Conservation (phyloP, 2,329 filamentous ascomycete species). For the Colletotrichum tofieldiae region DNA sequence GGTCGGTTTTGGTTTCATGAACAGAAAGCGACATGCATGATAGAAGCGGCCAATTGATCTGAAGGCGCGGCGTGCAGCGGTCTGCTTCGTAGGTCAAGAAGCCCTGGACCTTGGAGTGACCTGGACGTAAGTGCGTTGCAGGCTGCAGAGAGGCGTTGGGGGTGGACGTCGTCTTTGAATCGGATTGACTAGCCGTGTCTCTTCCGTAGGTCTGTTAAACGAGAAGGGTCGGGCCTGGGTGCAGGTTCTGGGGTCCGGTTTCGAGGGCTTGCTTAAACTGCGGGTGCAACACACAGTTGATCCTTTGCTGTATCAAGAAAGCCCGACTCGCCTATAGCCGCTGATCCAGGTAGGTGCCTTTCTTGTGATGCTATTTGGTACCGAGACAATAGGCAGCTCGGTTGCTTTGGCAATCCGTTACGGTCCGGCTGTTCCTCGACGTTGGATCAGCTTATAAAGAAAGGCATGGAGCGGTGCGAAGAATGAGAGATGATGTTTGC, state of each 20-base stretch:
- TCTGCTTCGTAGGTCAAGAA: slow-evolving; percentile 53
- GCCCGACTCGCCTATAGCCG: slow-evolving; percentile 13
- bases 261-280: slow-evolving; percentile 16
- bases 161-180: slow-evolving; percentile 42
- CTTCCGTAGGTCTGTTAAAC: slow-evolving; percentile 46
- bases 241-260: slow-evolving; percentile 21
- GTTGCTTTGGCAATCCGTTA: slow-evolving; percentile 1
- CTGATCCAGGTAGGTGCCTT: not conserved
- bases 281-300: slow-evolving; percentile 38
- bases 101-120: slow-evolving; percentile 50
- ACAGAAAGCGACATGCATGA: slow-evolving; percentile 66
- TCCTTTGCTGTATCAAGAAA: slow-evolving; percentile 28
- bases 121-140: slow-evolving; percentile 46
- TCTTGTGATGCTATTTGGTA: not conserved
- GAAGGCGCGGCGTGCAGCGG: slow-evolving; percentile 51
- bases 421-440: not conserved
- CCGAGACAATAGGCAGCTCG: not conserved
- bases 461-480: slow-evolving; percentile 8
- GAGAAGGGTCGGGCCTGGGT: slow-evolving; percentile 36
- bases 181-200: slow-evolving; percentile 16
- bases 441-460: not conserved
- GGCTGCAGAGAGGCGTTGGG: slow-evolving; percentile 46
- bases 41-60: slow-evolving; percentile 59
- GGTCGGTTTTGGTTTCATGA: slow-evolving; percentile 57
- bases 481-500: slow-evolving; percentile 23